Conservation (phyloP, 2,329 filamentous ascomycete genomes). For the Zymoseptoria ardabiliae region DNA sequence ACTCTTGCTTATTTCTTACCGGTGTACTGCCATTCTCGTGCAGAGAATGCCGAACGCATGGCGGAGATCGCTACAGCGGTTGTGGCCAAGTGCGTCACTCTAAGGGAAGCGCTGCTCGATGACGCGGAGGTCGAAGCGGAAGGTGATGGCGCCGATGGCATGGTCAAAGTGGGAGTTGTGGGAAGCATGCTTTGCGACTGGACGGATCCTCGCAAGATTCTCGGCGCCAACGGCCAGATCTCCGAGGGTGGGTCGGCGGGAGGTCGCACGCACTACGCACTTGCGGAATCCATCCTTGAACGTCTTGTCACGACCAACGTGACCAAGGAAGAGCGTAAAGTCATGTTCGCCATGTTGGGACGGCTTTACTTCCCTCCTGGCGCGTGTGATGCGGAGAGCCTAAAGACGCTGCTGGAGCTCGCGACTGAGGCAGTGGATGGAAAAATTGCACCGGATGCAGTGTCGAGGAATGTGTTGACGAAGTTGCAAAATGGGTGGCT, state of each 20-base stretch:
- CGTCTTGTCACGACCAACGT: slow-evolving; percentile 56
- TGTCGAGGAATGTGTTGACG: slow-evolving; percentile 47
- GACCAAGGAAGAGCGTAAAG: slow-evolving; percentile 78
- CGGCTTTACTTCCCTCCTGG: slow-evolving; percentile 71
- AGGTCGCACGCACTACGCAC: slow-evolving; percentile 53
- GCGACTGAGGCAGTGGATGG: slow-evolving; percentile 42
- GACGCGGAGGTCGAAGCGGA: slow-evolving; percentile 59
- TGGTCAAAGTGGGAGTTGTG: slow-evolving; percentile 67
- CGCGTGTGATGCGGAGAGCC: slow-evolving; percentile 23
- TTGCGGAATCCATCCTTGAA: slow-evolving; percentile 72
- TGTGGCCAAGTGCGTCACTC: slow-evolving; percentile 57
- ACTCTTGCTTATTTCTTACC: slow-evolving; percentile 89
- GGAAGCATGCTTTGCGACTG: slow-evolving; percentile 83
- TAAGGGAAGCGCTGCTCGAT: slow-evolving; percentile 26
- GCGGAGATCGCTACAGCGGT: slow-evolving; percentile 64
- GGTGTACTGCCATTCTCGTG: slow-evolving; percentile 81
- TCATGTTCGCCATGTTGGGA: slow-evolving; percentile 65
- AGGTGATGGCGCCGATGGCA: slow-evolving; percentile 57
- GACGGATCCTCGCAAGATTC: slow-evolving; percentile 81
- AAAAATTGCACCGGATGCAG: slow-evolving; percentile 44
- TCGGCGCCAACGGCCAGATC: slow-evolving; percentile 27
- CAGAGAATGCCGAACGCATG: slow-evolving; percentile 79
- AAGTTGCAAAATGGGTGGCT: slow-evolving; percentile 46
- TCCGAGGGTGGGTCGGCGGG: slow-evolving; percentile 27
- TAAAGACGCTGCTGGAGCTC: slow-evolving; percentile 38